These are phyloP conservation scores for Brettanomyces naardenensis DNA, from an alignment of 805 yeast genomes.

Conservation along the genomic window DNA sequence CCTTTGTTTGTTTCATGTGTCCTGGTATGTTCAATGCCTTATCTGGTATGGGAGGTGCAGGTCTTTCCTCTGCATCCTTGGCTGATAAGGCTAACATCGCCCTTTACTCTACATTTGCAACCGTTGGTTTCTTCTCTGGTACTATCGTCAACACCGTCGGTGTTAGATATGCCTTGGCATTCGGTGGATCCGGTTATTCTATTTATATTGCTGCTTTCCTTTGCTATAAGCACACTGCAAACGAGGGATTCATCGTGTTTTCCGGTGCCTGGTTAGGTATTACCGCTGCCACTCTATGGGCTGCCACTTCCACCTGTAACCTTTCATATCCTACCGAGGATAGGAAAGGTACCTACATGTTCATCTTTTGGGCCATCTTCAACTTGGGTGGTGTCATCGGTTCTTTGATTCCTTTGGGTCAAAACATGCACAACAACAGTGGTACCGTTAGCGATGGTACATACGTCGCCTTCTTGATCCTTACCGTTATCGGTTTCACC, in stretches of 20 bases:
- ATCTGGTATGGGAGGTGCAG: constrained; percentile 42
- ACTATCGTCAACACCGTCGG: constrained; percentile 45
- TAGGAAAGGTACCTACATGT: constrained; percentile 44
- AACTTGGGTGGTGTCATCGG: constrained; percentile 59
- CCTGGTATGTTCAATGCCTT: constrained; percentile 48
- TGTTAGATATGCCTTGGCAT: constrained; percentile 32
- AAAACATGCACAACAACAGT: constrained; percentile 33
- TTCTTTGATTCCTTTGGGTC: constrained; percentile 46
- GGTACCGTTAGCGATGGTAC: constrained; percentile 38
- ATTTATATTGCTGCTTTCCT: constrained; percentile 46
- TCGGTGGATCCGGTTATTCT: constrained; percentile 51
- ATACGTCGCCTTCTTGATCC: constrained; percentile 44
- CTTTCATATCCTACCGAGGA: constrained; percentile 51
- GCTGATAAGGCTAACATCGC: constrained; percentile 46
- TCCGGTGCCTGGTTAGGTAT: constrained; percentile 46
- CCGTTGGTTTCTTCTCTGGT: constrained; percentile 52
- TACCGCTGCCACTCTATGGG: constrained; percentile 50
- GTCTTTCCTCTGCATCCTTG: constrained; percentile 29
- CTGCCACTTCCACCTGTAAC: constrained; percentile 50
- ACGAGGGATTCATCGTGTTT: constrained; percentile 44
- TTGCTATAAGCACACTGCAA: constrained; percentile 36
- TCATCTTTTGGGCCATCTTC: constrained; percentile 54
- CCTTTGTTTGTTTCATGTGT: constrained; percentile 40
- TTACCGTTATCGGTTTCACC: constrained; percentile 39
- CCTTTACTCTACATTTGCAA: constrained; percentile 45